Conservation (phyloP, 2,329 filamentous ascomycete genomes). For the Diaporthe citriasiana region DNA sequence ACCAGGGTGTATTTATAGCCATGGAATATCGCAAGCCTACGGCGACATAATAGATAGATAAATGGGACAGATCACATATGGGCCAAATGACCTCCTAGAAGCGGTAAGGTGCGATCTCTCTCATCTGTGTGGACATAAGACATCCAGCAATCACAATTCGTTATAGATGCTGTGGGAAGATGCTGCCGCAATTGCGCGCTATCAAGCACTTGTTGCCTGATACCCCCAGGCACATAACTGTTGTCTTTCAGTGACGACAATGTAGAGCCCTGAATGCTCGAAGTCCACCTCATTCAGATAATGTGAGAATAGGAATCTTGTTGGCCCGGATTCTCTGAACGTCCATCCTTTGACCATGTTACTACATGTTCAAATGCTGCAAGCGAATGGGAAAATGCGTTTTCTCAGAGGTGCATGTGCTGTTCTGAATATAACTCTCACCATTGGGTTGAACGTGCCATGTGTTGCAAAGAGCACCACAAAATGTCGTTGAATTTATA, state of each 20-base stretch:
- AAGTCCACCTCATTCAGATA: background rate
- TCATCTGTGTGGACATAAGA: background rate
- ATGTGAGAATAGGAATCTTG: background rate
- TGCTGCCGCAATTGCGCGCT: too few relatives aligned
- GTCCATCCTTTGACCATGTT: background rate
- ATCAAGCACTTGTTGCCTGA: background rate
- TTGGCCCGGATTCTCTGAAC: too few relatives aligned
- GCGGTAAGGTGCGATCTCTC: background rate
- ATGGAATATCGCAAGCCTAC: background rate
- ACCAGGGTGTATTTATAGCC: background rate
- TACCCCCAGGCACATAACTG: background rate
- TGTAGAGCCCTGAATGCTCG: too few relatives aligned
- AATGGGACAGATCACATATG: constrained; percentile 1
- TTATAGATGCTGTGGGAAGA: background rate
- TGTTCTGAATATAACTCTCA: too few relatives aligned
- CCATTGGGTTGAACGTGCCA: background rate
- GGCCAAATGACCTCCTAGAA: background rate
- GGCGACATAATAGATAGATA: background rate
- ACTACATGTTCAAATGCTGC: background rate
- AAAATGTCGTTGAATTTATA: too few relatives aligned
- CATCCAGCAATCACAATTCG: background rate
- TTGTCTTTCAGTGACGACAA: background rate
- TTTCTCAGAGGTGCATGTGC: background rate
- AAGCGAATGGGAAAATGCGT: background rate
- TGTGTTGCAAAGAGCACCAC: background rate